phyloP scores from a whole-genome alignment of 345 rosid species.

The Pseudoturritis turrita region DNA sequence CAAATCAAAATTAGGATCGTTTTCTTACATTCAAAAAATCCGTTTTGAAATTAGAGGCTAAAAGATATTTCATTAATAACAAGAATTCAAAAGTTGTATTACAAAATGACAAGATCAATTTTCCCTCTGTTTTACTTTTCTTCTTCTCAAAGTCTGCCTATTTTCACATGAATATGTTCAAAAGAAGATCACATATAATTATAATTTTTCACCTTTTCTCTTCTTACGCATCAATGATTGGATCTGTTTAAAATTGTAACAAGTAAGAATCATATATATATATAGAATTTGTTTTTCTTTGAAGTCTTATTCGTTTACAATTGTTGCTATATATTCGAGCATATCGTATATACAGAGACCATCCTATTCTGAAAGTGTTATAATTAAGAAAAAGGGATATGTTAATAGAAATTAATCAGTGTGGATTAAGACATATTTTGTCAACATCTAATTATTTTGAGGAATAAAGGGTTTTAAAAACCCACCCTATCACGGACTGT shows the following conservation, averaged over 20 bases:
- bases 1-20: not conserved
- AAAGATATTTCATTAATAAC: not conserved
- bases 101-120: not conserved
- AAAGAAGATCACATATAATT: not conserved
- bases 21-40: not conserved
- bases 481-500: conserved; percentile 6
- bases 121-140: not conserved
- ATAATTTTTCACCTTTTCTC: conserved; percentile 1
- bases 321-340: not conserved
- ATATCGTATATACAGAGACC: not conserved
- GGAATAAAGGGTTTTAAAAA: conserved; percentile 12
- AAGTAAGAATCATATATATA: not conserved
- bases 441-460: conserved; percentile 7
- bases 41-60: not conserved
- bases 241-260: not conserved
- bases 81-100: not conserved
- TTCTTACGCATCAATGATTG: conserved; percentile 28
- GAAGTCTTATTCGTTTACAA: not conserved
- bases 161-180: conserved; percentile 11
- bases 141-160: conserved; percentile 10
- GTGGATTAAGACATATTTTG: conserved; percentile 15
- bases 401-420: not conserved
- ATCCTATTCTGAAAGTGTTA: not conserved
- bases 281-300: not conserved
- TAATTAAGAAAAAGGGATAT: not conserved